Base-by-base conservation (phyloP, 108 stramenopile species). In the Cyclotella kingstonii region DNA sequence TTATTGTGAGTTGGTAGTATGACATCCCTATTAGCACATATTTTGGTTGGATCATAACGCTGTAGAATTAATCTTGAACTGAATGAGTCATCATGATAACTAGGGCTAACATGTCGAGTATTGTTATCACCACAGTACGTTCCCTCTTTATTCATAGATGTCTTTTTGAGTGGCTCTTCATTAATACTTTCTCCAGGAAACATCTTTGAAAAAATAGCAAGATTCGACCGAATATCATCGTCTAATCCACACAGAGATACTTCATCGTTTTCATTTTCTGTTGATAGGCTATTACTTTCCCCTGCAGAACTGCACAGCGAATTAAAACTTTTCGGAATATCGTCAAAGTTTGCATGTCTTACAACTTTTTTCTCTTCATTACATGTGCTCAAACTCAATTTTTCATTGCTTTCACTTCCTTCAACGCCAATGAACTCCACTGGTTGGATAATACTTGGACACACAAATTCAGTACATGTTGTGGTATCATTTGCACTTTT, bases 191-290 rank as follows among this genome's bases (percentile, higher is more conserved):
- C 50, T 14, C 63, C 44, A 26, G 57, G 66, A 34, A 62, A 65
- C 0, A 54, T 40, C 31, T 54, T 44, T 47, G 68, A 42, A 1
- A 63, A 34, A 51, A 63, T 48, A 45, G 60, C 65, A 19, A 88
- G 64, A 73, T 90, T 86, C 1, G 64, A 51, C 18, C 75, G 30
- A 29, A 89, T 83, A 50, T 89, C 91, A 19, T 80, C 67, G 5
- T 65, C 55, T 48, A 82, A 60, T 49, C 60, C 60, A 28, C 34
- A 22, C 46, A 18, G 22, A 11, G 12, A 12, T 10, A 34, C 51
- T 7, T 49, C 50, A 33, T 73, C 36, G 31, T 50, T 4, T 22
- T 70, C 73, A 51, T 28, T 27, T 47, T 46, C 19, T 14, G 23
- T 17, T 27, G 11, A 21, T 33, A 52, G 40, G n/a, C n/a, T 35